Base-by-base conservation (phyloP, 2,329 filamentous ascomycete species). In the Colletotrichum sojae region DNA sequence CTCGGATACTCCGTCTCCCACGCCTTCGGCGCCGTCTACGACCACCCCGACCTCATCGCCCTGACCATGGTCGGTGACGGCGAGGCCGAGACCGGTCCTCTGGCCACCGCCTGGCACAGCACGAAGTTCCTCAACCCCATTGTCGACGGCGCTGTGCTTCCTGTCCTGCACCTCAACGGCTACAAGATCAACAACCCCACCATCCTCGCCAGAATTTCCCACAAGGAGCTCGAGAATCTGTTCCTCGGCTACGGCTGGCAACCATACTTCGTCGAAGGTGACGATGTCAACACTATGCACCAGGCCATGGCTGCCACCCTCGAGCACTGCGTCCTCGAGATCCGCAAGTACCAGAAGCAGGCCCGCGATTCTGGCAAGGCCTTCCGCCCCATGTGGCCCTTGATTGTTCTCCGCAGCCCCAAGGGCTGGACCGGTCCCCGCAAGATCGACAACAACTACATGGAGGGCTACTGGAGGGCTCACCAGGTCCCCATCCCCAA, bases 131-230 rank as follows among this genome's bases (percentile, higher is more conserved):
- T 95, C 72, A 94, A 94, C 76, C 92, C 92, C 5, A 91, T 93
- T 73, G 91, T 88, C 0, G 92, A 94, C 74, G 92, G 92, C 36
- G 92, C 92, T 45, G 92, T 95, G 8, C 84, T 95, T 1, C 92
- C 92, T 0, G 89, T 95, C 6, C 85, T 95, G 12, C 92, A 95
- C 78, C 84, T 95, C 40, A 95, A 95, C 74, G 92, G 92, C 54
- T 95, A 94, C 86, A 95, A 95, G 84, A 94, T 94, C 83, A 93
- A 93, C 83, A 93, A 94, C 79, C 91, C 91, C 9, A 94, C 90
- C 5, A 76, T 95, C 0, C 86, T 94, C 16, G 89, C 92, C 15
- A 89, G 92, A 72, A 91, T 95, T 75, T 88, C 88, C 51, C 91
- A 94, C 77, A 88, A 92, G 71, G 92, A 95, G 80, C 84, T 95